Evolutionary conservation across 768 basidiomycete species (phyloP).

Genomic region (Pleurotus citrinopileatus): DNA sequence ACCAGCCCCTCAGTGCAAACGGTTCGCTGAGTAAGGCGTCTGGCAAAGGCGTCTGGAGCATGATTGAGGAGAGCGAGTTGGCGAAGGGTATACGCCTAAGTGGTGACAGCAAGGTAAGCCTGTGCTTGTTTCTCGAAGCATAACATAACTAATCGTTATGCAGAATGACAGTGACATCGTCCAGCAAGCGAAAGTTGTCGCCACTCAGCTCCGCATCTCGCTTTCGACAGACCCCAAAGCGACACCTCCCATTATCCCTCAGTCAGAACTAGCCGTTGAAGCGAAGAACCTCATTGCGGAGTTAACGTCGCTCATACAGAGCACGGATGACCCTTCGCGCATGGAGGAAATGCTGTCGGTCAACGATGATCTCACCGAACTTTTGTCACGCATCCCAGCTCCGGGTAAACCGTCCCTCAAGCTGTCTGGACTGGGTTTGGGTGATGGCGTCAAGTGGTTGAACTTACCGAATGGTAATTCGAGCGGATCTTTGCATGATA

Average conservation of each 20-base stretch:
- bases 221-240: constrained; percentile 13
- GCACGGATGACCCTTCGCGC: constrained; percentile 53
- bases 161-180: constrained; percentile 47
- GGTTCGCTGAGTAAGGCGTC: constrained; percentile 46
- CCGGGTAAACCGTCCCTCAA: constrained; percentile 36
- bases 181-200: constrained; percentile 42
- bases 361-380: constrained; percentile 65
- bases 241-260: constrained; percentile 11
- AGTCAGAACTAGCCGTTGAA: constrained; percentile 40
- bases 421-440: constrained; percentile 42
- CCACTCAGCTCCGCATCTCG: constrained; percentile 35
- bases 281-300: constrained; percentile 52
- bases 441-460: constrained; percentile 11
- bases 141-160: constrained; percentile 12
- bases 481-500: constrained; percentile 8
- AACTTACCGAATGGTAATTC: constrained; percentile 15
- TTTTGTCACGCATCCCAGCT: constrained; percentile 49
- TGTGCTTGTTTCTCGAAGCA: constrained; percentile 1
- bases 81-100: constrained; percentile 62
- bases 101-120: constrained; percentile 52
- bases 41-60: constrained; percentile 74
- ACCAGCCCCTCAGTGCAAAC: constrained; percentile 21
- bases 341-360: constrained; percentile 67
- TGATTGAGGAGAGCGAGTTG: constrained; percentile 84
- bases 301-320: constrained; percentile 51